Evolutionary conservation across 371 early-diverging fungal species (phyloP), one percentile per base, ranked within the genome.

Genomic region (Funneliformis caledonium): DNA sequence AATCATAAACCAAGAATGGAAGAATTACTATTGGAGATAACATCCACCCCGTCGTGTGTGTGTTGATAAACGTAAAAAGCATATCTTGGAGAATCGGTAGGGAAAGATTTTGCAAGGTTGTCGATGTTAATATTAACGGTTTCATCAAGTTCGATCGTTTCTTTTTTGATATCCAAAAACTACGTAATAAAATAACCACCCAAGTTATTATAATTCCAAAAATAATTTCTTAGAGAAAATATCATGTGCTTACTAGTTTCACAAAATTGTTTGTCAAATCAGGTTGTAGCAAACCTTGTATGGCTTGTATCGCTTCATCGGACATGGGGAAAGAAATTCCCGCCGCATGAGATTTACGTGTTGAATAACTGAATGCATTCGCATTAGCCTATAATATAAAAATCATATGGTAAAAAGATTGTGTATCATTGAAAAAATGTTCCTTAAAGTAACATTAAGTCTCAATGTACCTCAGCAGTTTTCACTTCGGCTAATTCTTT

Each of bases 401-500:
- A 56, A 80, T 56, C 16, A 56, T 19, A 19, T 19, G 19, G 37
- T 37, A 42, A 22, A 33, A 65, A 65, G 12, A 6, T 42, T 31
- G 12, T 31, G 12, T 19, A 26, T 7, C 14, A 26, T 26, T 22
- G 4, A 65, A 65, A 33, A 9, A 10, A 3, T 2, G 26, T 16
- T 33, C 31, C 19, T n/a, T 1, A n/a, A 72, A 31, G 19, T 50
- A 37, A 26, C 26, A 31, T 73, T 7, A 16, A 56, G 16, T 56
- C n/a, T 50, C 22, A 3, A 9, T n/a, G 11, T 84, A 91, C 89
- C 88, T 96, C 94, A 19, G 90, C 88, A 11, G 86, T 85, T 64
- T 88, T 89, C 69, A 95, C 88, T 80, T 91, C 90, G 79, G 89
- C 91, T 76, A 93, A 80, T 84, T 95, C 95, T 76, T 86, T 86